Evolutionary conservation across 371 early-diverging fungal species (phyloP), one percentile per base, ranked within the genome.

Genomic region (Mortierella sp.): DNA sequence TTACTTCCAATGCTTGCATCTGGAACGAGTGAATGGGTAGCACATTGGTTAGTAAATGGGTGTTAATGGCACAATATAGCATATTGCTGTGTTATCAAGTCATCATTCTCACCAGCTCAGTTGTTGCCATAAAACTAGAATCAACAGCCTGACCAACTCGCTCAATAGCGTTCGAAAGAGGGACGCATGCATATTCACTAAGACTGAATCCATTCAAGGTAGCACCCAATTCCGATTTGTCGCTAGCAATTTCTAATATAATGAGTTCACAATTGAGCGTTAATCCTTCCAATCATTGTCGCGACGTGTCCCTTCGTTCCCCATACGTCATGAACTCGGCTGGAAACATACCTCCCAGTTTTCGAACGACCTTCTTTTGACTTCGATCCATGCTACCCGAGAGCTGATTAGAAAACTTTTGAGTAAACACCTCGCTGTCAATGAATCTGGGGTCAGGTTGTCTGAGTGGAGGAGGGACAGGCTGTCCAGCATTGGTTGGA

Each of bases 131-230:
- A 70, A 92, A 94, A 7, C 94, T 92, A 24, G 91, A 88, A 82
- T 98, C 98, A 0, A 96, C 90, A 8, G 97, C 96, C 76, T 95
- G 94, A 1, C 98, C 99, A 48, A 95, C 86, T 69, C 92, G 90
- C 81, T 97, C 98, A 68, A 97, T 94, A 0, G 94, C 95, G 45
- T 89, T 91, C 4, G 96, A 90, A 15, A 97, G 85, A n/a, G 83
- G 78, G 6, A 88, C 86, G 13, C 67, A 67, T 15, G 72, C 90
- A 45, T 80, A 75, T 67, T 97, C 98, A 67, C 90, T 90, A 61
- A 98, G 88, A 65, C 97, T 97, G 84, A 97, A 97, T 28, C 94
- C 97, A 72, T 98, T 98, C 83, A 96, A 96, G 0, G 92, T 87
- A 7, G 96, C 96, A 0, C 98, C 98, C n/a, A 98, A 87, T 69